Evolutionary conservation across 805 yeast genomes (phyloP), one percentile per base, ranked within the genome.

Genomic region (Candida quercuum): DNA sequence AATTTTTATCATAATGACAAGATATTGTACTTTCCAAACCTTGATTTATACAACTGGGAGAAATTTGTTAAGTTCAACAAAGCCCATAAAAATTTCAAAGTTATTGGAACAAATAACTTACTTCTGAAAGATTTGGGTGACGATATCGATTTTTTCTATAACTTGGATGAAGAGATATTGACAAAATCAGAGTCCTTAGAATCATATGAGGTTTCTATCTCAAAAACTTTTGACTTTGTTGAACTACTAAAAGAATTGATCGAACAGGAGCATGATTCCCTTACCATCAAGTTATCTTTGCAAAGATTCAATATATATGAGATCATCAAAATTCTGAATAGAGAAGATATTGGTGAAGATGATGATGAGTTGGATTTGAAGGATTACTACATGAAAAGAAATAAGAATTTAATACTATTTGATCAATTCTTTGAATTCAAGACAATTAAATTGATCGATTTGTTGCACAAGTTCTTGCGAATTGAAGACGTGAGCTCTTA

Each of bases 71-170:
- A 61, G 60, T 21, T 40, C 22, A 41, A 46, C 11, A 32, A 44
- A 10, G 40, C 37, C 12, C 35, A 48, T 1, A 39, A 46, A 15
- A 40, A 38, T 12, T 52, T 55, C 19, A 75, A 64, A 47, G 59
- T 82, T 33, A 71, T 83, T 2, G 91, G 91, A 4, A 80, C 87
- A 3, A 75, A 81, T 28, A 82, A 82, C 51, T 73, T 81, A 13
- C 71, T 79, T 28, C 74, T 82, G 51, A 76, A 76, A 48, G 67
- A 72, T 23, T 71, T 71, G 39, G 65, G 63, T 23, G 66, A 65
- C 32, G 51, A 72, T 16, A 81, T 84, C 82, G 85, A 82, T 54
- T 54, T 77, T 23, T 67, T 75, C 42, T 73, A 77, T 39, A 80
- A 82, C 53, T 48, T 82, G 43, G 88, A 81, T 48, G 35, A 66